Evolutionary conservation across 805 yeast species (phyloP), one percentile per base, ranked within the genome.

Genomic region (Priceomyces fermenticarens): DNA sequence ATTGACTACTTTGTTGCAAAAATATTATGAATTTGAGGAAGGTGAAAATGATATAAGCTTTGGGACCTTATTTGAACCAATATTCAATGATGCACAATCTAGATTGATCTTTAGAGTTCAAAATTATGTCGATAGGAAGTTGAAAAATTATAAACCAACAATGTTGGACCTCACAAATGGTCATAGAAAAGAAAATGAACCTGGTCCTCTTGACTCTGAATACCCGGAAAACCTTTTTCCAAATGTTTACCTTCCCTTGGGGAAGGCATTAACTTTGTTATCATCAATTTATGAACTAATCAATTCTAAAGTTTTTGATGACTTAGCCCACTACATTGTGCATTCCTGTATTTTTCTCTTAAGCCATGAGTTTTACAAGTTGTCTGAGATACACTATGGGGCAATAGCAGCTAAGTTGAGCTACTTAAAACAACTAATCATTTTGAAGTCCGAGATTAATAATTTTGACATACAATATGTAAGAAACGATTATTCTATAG

Each of bases 291-390:
- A 88, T 55, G 95, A 87, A 52, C 67, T 89, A 52, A 77, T 91
- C 29, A 83, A 83, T 48, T 80, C 90, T 2, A 65, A 75, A 10
- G 85, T 88, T 2, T 91, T 90, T 63, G 96, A 88, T 57, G 96
- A 88, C 54, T 64, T 90, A 48, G 96, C 97, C 0, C 96, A 88
- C 58, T 80, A 85, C 42, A 81, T 88, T 39, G 85, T 91, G 3
- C 96, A 87, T 55, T 76, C 84, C 33, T 83, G 93, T 51, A 76
- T 88, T 29, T 53, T 65, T 11, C 78, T 93, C 5, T 62, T 88
- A 50, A 75, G 76, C 41, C 60, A 61, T 11, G 83, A 85, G 10
- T 62, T 64, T 13, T 74, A 74, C 47, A 63, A 69, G 3, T 52
- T 77, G 16, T 72, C 79, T 5, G 50, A 59, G 28, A 51, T 67